These are phyloP conservation scores for Colletotrichum gloeosporioides DNA, from an alignment of 2,329 filamentous ascomycete genomes.

Conservation along the genomic window DNA sequence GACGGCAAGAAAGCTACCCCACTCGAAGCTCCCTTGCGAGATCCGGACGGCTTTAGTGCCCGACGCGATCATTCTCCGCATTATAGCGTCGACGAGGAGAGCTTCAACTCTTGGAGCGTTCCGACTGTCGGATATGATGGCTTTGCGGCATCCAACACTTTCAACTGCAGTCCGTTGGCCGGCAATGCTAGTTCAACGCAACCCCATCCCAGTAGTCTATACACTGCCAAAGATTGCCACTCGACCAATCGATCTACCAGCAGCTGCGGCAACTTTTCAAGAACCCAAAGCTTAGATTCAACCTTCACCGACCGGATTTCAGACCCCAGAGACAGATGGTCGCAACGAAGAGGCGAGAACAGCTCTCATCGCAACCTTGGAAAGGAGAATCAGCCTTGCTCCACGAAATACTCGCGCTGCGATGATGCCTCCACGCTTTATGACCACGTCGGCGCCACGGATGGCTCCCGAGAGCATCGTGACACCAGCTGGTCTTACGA, in stretches of 20 bases:
- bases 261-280: background rate
- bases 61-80: background rate
- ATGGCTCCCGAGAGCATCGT: background rate
- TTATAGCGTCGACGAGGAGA: slow-evolving; percentile 4
- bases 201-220: background rate
- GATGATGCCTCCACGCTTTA: background rate
- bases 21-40: background rate
- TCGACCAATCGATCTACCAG: background rate
- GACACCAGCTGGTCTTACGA: background rate
- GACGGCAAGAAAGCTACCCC: slow-evolving; percentile 16
- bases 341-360: background rate
- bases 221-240: background rate
- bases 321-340: background rate
- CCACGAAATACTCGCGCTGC: background rate
- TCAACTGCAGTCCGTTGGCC: background rate
- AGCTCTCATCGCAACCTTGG: background rate
- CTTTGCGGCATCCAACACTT: background rate
- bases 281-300: background rate
- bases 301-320: background rate
- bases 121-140: background rate
- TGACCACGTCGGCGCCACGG: background rate
- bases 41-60: slow-evolving; percentile 10
- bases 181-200: background rate
- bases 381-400: slow-evolving; percentile 6
- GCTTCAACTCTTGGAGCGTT: slow-evolving; percentile 16